Evolutionary conservation across 1,284 basidiomycete species (phyloP).

Genomic region (Fistulinella staudtii): DNA sequence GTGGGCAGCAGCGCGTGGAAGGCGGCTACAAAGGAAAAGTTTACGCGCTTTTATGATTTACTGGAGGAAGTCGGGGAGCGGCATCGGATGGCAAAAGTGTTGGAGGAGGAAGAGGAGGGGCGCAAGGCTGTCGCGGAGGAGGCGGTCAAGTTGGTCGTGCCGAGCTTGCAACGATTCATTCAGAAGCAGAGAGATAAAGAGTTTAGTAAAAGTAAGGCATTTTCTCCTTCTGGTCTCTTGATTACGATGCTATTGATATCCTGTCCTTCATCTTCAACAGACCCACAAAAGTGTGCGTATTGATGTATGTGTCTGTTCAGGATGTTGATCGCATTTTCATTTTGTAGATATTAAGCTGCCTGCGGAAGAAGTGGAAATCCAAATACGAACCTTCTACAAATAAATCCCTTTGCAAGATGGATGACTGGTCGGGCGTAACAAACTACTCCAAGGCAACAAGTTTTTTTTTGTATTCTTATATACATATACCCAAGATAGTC

Average conservation of each 20-base stretch:
- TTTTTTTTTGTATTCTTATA: no score
- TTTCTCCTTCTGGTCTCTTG: neutral
- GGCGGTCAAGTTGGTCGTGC: constrained; percentile 69
- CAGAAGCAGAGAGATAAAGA: constrained; percentile 74
- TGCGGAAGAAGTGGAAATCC: constrained; percentile 66
- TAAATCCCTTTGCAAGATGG: neutral
- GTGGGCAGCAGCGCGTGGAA: constrained; percentile 42
- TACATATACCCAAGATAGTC: no score
- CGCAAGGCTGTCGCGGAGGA: constrained; percentile 62
- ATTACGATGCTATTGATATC: neutral
- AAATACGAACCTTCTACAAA: constrained; percentile 61
- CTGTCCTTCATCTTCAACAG: constrained; percentile 39
- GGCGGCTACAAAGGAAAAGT: constrained; percentile 71
- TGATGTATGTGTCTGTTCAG: neutral
- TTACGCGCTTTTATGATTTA: constrained; percentile 72
- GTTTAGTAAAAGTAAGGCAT: constrained; percentile 67
- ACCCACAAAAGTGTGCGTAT: constrained; percentile 74
- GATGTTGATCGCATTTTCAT: constrained; percentile 6
- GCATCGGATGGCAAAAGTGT: constrained; percentile 61
- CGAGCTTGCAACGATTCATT: constrained; percentile 65
- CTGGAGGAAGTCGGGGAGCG: constrained; percentile 73
- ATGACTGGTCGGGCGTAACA: neutral
- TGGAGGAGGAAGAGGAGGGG: constrained; percentile 64
- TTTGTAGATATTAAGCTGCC: constrained; percentile 71
- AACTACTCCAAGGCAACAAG: no score